Base-by-base conservation (phyloP, 257 asterid species). In the Perilla frutescens region DNA sequence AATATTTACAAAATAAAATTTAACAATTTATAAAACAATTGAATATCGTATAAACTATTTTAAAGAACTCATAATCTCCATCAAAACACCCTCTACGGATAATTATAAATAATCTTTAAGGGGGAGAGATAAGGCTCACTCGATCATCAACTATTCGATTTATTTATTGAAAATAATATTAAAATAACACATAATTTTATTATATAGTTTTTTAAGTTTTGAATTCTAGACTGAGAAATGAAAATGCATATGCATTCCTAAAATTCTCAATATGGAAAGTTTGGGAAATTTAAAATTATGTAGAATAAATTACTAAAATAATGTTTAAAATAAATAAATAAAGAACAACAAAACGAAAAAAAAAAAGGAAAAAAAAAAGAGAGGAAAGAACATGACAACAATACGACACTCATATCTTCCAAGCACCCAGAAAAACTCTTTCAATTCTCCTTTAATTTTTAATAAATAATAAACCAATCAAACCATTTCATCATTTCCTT, bases 341-440 rank as follows among this genome's bases (percentile, higher is more conserved):
- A 32, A 10, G 20, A 49, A 45, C 12, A 39, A 6, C 32, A 37
- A 4, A 4, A 51, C 10, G 8, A 45, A 29, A 0, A 10, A 49
- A 68, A 48, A 34, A 37, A 1, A 34, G 26, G 9, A 20, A 20
- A 45, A 29, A 0, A 10, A 49, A 68, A 48, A 34, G 20, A 1
- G 43, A 39, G 9, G 59, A 31, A 68, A 62, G 69, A 74, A 74
- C 36, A 76, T 26, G 68, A 60, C 71, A 44, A 51, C 43, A 50
- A 37, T 9, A 39, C 20, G 49, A 62, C 44, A 8, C 51, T 31
- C 62, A 36, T 60, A 68, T 68, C 68, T 14, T 67, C 47, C 39
- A 64, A 69, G 68, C 80, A 66, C 77, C 79, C 80, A 68, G 81
- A 69, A 72, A 64, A 48, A 32, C 26, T 40, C 41, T n/a, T 60